Percentiles rank a stretch among this genome's conserved stretches.
These are phyloP conservation scores for Leccinum ochraceum DNA, from an alignment of 768 basidiomycete genomes.

Conservation along the genomic window DNA sequence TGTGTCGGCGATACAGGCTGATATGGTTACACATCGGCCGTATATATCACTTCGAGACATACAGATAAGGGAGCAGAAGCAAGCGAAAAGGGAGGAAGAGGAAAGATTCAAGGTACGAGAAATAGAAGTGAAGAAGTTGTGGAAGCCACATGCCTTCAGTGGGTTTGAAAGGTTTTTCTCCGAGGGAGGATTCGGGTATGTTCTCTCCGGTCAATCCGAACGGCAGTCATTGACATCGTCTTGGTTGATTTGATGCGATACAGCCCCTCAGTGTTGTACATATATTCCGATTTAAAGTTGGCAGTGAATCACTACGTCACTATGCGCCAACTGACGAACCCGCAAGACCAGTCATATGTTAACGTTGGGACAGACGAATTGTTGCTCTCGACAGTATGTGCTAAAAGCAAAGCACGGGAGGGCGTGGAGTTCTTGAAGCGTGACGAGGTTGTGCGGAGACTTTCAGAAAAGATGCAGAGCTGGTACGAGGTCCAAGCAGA, in stretches of 20 bases:
- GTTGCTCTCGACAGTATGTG: conserved; percentile 38
- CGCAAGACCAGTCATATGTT: conserved; percentile 65
- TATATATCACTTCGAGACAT: conserved; percentile 67
- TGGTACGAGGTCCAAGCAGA: conserved; percentile 68
- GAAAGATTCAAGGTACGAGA: conserved; percentile 49
- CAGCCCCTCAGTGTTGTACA: conserved; percentile 58
- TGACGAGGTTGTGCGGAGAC: conserved; percentile 56
- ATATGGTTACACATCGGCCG: conserved; percentile 49
- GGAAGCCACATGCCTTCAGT: conserved; percentile 64
- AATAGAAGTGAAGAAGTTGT: conserved; percentile 65
- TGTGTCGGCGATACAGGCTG: conserved; percentile 57
- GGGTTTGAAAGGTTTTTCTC: conserved; percentile 60
- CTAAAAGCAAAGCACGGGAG: conserved; percentile 32
- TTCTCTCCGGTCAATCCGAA: conserved; percentile 10
- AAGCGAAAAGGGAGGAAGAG: conserved; percentile 52
- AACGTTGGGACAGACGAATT: conserved; percentile 54
- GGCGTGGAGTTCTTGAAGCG: conserved; percentile 60
- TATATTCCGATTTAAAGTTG: conserved; percentile 52
- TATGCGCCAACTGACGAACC: conserved; percentile 61
- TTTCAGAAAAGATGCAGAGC: conserved; percentile 69
- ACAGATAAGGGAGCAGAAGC: conserved; percentile 63
- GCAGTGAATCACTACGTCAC: conserved; percentile 65
- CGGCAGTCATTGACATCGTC: background rate
- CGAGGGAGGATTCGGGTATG: conserved; percentile 62
- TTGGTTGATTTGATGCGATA: background rate